Evolutionary conservation across 441 rosid species (phyloP), one percentile per base, ranked within the genome.

Genomic region (Pelargonium citronellum): DNA sequence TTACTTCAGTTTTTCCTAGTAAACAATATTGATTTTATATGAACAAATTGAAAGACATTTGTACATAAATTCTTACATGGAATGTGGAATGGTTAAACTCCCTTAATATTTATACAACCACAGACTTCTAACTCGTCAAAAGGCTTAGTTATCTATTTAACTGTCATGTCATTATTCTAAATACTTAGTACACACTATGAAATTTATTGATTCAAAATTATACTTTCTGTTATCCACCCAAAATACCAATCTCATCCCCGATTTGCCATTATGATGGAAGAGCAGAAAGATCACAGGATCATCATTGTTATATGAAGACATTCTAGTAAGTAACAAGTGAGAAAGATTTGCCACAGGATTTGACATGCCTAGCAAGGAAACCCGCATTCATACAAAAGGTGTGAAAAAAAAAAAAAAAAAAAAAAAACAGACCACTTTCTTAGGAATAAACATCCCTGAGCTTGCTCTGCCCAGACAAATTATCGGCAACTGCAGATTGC

Each of bases 401-500:
- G 7, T 8, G 51, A 46, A 46, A 46, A 2, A 10, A 46, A 8
- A 46, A 46, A 70, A 27, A 34, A 71, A 51, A 19, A 49, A 73
- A 43, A 12, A 68, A 69, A 74, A 22, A 30, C 24, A 49, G 70
- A 93, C 98, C 95, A 91, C 89, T 71, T 71, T 93, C 83, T 94
- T 91, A 43, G 89, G 27, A 78, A 94, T 94, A 76, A 94, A 94
- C 85, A 87, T 94, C 64, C 97, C 97, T 6, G 98, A 94, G 81
- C 98, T 94, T 85, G 77, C 95, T 86, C 83, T 87, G 77, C 49
- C 98, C 98, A 70, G 89, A 91, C 61, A 76, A 10, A 80, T 91
- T 88, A 85, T 89, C 96, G n/a, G 98, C 98, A 46, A 94, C 98
- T 1, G 98, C 91, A 24, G 98, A 94, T 85, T 96, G 89, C 86